These are phyloP conservation scores for Pochonia chlamydosporia DNA, from an alignment of 2,329 filamentous ascomycete species.

Conservation along the genomic window DNA sequence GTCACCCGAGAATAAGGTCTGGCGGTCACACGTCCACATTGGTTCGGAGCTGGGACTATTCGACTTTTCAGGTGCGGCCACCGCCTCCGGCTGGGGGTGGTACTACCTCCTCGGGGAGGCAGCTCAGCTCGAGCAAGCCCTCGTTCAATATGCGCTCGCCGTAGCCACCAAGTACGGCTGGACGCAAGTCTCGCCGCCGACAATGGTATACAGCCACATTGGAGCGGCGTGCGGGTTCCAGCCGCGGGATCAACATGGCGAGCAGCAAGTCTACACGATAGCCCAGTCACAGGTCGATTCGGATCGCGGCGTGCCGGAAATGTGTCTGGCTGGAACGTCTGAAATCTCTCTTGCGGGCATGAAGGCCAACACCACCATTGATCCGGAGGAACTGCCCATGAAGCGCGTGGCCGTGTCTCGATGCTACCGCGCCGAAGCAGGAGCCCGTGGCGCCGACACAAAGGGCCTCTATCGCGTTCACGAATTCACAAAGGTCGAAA, in stretches of 20 bases:
- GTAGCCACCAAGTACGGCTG: conserved; percentile 70
- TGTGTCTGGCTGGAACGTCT: conserved; percentile 79
- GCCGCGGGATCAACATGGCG: conserved; percentile 81
- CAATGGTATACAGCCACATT: conserved; percentile 87
- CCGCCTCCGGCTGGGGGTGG: conserved; percentile 93
- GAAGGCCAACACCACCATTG: conserved; percentile 68
- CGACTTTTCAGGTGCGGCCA: conserved; percentile 77
- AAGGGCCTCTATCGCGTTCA: conserved; percentile 96
- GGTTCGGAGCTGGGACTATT: conserved; percentile 82
- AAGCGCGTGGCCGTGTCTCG: conserved; percentile 80
- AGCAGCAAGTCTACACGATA: conserved; percentile 86
- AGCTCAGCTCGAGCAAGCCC: conserved; percentile 88
- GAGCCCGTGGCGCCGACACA: conserved; percentile 80
- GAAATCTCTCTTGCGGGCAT: conserved; percentile 93
- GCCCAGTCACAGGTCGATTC: conserved; percentile 60
- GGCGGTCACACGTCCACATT: conserved; percentile 79
- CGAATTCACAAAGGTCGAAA: conserved; percentile 97
- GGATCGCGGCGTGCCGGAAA: conserved; percentile 56
- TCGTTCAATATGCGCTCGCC: conserved; percentile 78
- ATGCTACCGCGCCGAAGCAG: conserved; percentile 95
- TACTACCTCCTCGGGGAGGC: conserved; percentile 93
- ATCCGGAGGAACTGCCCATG: conserved; percentile 61
- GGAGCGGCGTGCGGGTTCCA: conserved; percentile 90
- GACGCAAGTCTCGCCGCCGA: conserved; percentile 77
- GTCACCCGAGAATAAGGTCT: conserved; percentile 31